Evolutionary conservation across 306 rosid species (phyloP).

Genomic region (Sicyos edulis): DNA sequence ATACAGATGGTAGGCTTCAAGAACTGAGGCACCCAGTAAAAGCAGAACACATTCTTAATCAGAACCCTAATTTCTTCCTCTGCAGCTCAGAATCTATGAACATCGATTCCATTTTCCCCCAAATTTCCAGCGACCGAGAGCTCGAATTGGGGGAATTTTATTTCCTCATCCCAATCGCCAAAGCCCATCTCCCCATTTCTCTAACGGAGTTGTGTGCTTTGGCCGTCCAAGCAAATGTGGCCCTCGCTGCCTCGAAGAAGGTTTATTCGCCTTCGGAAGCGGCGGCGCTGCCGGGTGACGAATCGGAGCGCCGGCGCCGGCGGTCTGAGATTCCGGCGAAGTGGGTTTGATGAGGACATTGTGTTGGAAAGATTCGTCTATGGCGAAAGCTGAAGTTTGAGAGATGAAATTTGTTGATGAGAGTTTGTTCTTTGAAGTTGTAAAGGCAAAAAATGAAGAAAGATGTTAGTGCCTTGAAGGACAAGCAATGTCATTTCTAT

Average conservation of each 20-base stretch:
- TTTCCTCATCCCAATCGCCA: slow-evolving; percentile 43
- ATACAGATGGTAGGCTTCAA: slow-evolving; percentile 44
- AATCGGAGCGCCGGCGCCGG: background rate
- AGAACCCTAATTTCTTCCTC: slow-evolving; percentile 45
- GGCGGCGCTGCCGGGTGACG: background rate
- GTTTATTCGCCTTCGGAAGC: background rate
- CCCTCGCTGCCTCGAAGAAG: slow-evolving; percentile 27
- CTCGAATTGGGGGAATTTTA: slow-evolving; percentile 51
- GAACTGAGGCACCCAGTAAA: slow-evolving; percentile 39
- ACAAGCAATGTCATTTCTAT: too few relatives aligned
- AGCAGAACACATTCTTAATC: slow-evolving; percentile 43
- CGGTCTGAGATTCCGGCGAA: background rate
- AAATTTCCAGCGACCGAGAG: slow-evolving; percentile 33
- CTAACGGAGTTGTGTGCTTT: slow-evolving; percentile 44
- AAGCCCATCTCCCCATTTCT: slow-evolving; percentile 32
- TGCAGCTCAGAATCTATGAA: slow-evolving; percentile 50
- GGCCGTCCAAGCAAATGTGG: slow-evolving; percentile 53
- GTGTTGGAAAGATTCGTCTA: background rate
- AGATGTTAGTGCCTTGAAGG: too few relatives aligned
- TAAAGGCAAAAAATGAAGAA: too few relatives aligned
- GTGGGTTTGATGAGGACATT: background rate
- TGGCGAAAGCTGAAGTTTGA: background rate
- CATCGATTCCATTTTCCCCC: slow-evolving; percentile 29
- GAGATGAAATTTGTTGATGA: background rate
- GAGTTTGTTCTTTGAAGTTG: too few relatives aligned